A percentile compares a stretch with the other conserved stretches of the same genome.
Evolutionary conservation across 768 basidiomycete genomes (phyloP).

Genomic region (Lentinula raphanica): DNA sequence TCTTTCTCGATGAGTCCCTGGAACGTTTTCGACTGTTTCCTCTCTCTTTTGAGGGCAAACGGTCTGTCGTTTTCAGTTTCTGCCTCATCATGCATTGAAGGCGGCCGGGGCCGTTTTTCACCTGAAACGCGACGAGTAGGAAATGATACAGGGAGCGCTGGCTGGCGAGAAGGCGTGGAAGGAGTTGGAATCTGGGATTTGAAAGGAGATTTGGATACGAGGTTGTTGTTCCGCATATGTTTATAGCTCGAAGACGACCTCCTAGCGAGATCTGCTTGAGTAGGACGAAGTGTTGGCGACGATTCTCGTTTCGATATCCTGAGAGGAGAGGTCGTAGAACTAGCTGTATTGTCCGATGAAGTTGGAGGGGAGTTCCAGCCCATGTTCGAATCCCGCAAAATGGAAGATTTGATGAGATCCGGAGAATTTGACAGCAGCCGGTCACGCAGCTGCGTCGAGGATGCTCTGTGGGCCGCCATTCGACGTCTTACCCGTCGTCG

Average conservation of each 20-base stretch:
- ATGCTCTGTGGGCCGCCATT: conserved; percentile 20
- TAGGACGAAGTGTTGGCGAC: conserved; percentile 30
- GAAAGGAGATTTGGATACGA: conserved; percentile 86
- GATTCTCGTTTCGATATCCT: conserved; percentile 71
- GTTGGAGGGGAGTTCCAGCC: conserved; percentile 52
- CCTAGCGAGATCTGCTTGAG: conserved; percentile 50
- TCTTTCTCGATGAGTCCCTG: conserved; percentile 71
- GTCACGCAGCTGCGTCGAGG: conserved; percentile 49
- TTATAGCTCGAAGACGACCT: conserved; percentile 75
- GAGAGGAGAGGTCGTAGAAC: conserved; percentile 53
- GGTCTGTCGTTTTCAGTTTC: conserved; percentile 68
- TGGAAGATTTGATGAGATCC: conserved; percentile 59
- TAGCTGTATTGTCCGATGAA: conserved; percentile 26
- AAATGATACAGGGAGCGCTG: conserved; percentile 27
- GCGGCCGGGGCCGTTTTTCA: conserved; percentile 72
- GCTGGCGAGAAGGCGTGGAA: conserved; percentile 28
- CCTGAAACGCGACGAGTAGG: conserved; percentile 57
- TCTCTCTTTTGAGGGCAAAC: conserved; percentile 62
- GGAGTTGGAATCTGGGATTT: conserved; percentile 59
- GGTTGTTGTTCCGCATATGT: conserved; percentile 70
- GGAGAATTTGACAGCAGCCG: conserved; percentile 58
- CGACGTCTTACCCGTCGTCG: conserved; percentile 1
- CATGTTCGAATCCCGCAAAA: conserved; percentile 57
- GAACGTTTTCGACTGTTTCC: conserved; percentile 70
- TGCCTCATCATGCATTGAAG: conserved; percentile 65